Evolutionary conservation across 2,329 filamentous ascomycete genomes (phyloP).

Genomic region (Colletotrichum phormii): DNA sequence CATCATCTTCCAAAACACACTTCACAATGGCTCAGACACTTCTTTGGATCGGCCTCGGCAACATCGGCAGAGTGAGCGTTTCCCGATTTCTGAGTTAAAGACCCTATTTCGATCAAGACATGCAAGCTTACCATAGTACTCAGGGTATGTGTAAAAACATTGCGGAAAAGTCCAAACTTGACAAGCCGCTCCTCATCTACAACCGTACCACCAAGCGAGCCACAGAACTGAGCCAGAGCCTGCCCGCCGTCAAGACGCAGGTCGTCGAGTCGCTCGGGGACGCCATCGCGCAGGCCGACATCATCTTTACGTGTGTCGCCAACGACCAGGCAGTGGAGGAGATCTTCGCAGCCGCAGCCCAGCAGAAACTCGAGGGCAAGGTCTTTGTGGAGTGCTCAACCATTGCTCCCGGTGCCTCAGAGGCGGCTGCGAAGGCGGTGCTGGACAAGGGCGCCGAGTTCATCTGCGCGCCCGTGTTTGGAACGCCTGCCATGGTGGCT

Average conservation of each 20-base stretch:
- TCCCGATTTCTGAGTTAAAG: not conserved
- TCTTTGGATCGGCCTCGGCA: constrained; percentile 86
- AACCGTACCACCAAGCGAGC: constrained; percentile 81
- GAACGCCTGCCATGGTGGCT: constrained; percentile 77
- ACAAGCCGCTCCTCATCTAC: constrained; percentile 79
- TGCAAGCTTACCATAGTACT: constrained; percentile 12
- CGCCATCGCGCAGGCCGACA: constrained; percentile 75
- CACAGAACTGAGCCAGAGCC: constrained; percentile 69
- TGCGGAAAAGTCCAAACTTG: constrained; percentile 78
- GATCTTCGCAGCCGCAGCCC: constrained; percentile 68
- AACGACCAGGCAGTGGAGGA: constrained; percentile 80
- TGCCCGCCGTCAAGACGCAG: constrained; percentile 71
- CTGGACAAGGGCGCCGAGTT: constrained; percentile 75
- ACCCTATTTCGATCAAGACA: constrained; percentile 37
- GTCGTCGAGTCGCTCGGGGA: constrained; percentile 74
- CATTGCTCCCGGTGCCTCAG: constrained; percentile 84
- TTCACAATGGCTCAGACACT: constrained; percentile 67
- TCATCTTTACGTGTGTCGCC: constrained; percentile 85
- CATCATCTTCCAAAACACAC: not conserved
- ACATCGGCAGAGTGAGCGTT: constrained; percentile 81
- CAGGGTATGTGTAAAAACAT: constrained; percentile 89
- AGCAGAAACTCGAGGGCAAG: constrained; percentile 73
- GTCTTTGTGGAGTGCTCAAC: constrained; percentile 90
- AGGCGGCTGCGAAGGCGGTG: constrained; percentile 70
- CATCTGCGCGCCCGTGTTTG: constrained; percentile 78